A percentile compares a stretch with the other conserved stretches of the same genome.
Conservation (phyloP, 1,139 yeast genomes). For the Hansenula lynferdii region DNA sequence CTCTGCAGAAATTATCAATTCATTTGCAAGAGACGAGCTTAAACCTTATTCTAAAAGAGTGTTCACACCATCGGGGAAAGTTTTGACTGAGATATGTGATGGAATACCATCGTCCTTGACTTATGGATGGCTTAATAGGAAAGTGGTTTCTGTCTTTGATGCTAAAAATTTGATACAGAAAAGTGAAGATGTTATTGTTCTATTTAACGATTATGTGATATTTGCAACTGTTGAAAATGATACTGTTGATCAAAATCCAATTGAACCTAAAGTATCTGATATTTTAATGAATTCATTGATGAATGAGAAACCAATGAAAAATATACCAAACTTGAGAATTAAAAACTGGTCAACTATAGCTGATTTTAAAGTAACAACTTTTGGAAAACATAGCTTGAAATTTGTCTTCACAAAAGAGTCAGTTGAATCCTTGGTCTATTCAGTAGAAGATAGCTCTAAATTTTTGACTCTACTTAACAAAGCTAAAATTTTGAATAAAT, state of each 20-base stretch:
- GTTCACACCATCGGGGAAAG: slow-evolving; percentile 88
- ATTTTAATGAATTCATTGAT: slow-evolving; percentile 84
- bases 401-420: slow-evolving; percentile 20
- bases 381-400: slow-evolving; percentile 31
- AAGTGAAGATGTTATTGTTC: slow-evolving; percentile 53
- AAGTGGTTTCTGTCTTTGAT: slow-evolving; percentile 81
- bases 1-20: slow-evolving; percentile 65
- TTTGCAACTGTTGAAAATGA: slow-evolving; percentile 45
- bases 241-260: slow-evolving; percentile 29
- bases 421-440: slow-evolving; percentile 18
- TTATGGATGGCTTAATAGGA: slow-evolving; percentile 81
- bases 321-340: slow-evolving; percentile 66
- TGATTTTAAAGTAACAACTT: slow-evolving; percentile 44
- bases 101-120: slow-evolving; percentile 88
- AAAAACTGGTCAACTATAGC: slow-evolving; percentile 64
- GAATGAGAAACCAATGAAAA: slow-evolving; percentile 75
- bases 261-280: slow-evolving; percentile 66
- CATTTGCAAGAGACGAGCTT: slow-evolving; percentile 61
- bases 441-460: slow-evolving; percentile 34
- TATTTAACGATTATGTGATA: slow-evolving; percentile 76
- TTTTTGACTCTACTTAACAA: slow-evolving; percentile 68
- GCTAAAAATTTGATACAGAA: slow-evolving; percentile 37
- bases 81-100: slow-evolving; percentile 75
- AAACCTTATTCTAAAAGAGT: slow-evolving; percentile 58
- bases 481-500: slow-evolving; percentile 72